These are phyloP conservation scores for Sporothrix euskadiensis DNA, from an alignment of 2,329 filamentous ascomycete species.

Conservation along the genomic window DNA sequence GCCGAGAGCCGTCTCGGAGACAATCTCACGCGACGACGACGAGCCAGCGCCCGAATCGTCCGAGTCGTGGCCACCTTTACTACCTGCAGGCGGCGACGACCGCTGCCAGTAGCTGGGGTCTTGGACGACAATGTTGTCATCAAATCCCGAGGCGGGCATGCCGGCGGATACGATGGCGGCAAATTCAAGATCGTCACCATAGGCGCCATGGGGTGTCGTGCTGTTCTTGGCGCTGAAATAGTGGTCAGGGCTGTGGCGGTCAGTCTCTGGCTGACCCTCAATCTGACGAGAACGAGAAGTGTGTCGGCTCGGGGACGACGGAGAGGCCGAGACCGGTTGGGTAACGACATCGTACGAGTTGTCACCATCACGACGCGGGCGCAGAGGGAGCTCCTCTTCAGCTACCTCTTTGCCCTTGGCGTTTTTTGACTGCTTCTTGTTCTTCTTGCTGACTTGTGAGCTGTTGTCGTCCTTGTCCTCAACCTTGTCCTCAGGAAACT, in stretches of 20 bases:
- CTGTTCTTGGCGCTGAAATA: constrained; percentile 30
- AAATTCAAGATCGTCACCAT: constrained; percentile 66
- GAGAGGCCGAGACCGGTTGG: constrained; percentile 50
- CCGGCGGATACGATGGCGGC: constrained; percentile 69
- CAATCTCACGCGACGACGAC: constrained; percentile 23
- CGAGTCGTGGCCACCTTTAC: constrained; percentile 37
- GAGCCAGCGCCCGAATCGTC: constrained; percentile 24
- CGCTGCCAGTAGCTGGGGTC: constrained; percentile 64
- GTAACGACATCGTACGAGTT: not conserved
- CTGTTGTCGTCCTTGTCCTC: not conserved
- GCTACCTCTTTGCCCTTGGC: constrained; percentile 24
- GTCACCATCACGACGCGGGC: constrained; percentile 3
- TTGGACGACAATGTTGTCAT: constrained; percentile 68
- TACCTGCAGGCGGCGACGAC: constrained; percentile 60
- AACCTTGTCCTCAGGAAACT: constrained; percentile 21
- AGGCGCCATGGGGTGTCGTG: not conserved
- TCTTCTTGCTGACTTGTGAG: not conserved
- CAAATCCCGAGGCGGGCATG: constrained; percentile 67
- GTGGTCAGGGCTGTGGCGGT: constrained; percentile 20
- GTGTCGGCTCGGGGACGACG: constrained; percentile 58
- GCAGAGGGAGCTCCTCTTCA: constrained; percentile 30
- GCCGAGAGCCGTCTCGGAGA: constrained; percentile 33
- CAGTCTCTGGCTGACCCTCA: constrained; percentile 32
- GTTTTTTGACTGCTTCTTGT: constrained; percentile 14
- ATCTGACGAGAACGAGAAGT: constrained; percentile 35